Base-by-base conservation (phyloP, 441 rosid genomes). In the Gossypium aridum region DNA sequence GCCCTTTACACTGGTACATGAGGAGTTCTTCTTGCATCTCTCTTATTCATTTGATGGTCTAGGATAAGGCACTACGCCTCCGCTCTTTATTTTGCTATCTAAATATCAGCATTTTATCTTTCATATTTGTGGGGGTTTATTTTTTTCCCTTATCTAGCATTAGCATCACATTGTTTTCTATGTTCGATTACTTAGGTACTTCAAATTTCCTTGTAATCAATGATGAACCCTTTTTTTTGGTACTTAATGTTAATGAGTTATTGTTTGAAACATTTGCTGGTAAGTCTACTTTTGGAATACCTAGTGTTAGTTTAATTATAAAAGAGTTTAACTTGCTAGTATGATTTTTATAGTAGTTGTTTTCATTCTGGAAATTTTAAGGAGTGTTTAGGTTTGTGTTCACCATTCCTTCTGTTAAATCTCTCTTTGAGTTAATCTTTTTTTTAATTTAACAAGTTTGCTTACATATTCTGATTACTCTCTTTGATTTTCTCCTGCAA, bases 1-100 rank as follows among this genome's bases (percentile, higher is more conserved):
- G 93, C 77, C 98, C 97, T 76, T 88, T 92, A 79, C 98, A 93
- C 81, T 96, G 97, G 99, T 93, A 93, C 53, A 28, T 72, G 25
- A 78, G 54, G 70, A 78, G 53, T 82, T 75, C 73, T 82, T 75
- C 73, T 14, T 19, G 20, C 25, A 28, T 43, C 13, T 64, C 9
- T 20, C 56, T 49, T 76, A 49, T 60, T 73, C 31, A 54, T 67
- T 7, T 57, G 23, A 59, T 72, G 12, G 70, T 73, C 74, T 31
- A 7, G 20, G 37, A 60, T 20, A 25, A 23, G 22, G 62, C 64
- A 59, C 69, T 64, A 13, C 2, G 26, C 39, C 17, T 26, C n/a
- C n/a, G 2, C 8, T 26, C 12, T 8, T 53, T 69, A 53, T n/a
- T 53, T 65, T 28, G 31, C 62, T 2, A 70, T 56, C 53, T 20